These are phyloP conservation scores for Fusarium gaditjirri DNA, from an alignment of 2,329 filamentous ascomycete genomes.

Conservation along the genomic window DNA sequence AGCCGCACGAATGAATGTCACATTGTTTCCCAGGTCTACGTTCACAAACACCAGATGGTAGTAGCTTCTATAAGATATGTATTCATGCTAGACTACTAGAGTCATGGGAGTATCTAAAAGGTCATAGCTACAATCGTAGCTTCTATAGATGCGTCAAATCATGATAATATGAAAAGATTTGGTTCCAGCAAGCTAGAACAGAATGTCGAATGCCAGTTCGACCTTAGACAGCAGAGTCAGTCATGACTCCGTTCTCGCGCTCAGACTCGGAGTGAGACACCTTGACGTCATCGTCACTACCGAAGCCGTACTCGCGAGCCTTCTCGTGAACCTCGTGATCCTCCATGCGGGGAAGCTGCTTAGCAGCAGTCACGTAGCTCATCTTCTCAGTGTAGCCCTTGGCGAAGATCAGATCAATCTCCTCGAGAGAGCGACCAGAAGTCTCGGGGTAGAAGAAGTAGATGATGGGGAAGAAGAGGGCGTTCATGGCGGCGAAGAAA, in stretches of 20 bases:
- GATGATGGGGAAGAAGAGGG: conserved; percentile 60
- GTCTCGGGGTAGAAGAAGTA: conserved; percentile 62
- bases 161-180: background rate
- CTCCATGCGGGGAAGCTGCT: conserved; percentile 58
- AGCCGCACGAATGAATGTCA: background rate
- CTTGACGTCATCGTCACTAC: conserved; percentile 15
- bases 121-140: conserved; percentile 1
- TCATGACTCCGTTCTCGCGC: conserved; percentile 18
- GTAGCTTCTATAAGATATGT: background rate
- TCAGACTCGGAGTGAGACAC: conserved; percentile 9
- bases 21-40: too few relatives aligned
- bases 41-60: background rate
- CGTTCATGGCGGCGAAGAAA: conserved; percentile 64
- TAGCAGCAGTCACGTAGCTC: conserved; percentile 67
- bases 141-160: conserved; percentile 8
- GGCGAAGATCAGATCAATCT: conserved; percentile 38
- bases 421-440: conserved; percentile 31
- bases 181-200: background rate
- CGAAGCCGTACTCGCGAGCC: conserved; percentile 23
- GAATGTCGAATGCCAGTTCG: background rate
- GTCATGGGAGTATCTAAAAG: conserved; percentile 12
- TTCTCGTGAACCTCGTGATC: conserved; percentile 29
- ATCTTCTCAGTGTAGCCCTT: conserved; percentile 69
- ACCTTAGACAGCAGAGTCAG: conserved; percentile 12
- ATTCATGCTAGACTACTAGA: conserved; percentile 9